Evolutionary conservation across 2,329 filamentous ascomycete genomes (phyloP).

Genomic region (Alternaria arborescens): DNA sequence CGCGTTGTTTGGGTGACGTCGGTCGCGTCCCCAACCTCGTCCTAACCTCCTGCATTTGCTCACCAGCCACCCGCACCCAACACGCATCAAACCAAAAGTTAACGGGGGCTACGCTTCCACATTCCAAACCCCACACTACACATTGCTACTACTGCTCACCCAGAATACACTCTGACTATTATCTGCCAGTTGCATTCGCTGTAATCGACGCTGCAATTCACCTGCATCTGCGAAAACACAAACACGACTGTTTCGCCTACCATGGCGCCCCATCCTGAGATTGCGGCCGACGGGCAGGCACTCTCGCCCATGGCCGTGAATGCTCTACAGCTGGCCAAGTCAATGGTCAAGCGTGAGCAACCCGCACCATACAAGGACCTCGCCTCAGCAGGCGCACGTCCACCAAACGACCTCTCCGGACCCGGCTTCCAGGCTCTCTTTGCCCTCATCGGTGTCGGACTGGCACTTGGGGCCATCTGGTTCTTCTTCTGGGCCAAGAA

Average conservation of each 20-base stretch:
- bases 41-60: constrained; percentile 22
- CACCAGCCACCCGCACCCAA: constrained; percentile 14
- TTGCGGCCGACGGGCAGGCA: constrained; percentile 26
- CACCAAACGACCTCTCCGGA: constrained; percentile 55
- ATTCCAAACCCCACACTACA: constrained; percentile 16
- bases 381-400: constrained; percentile 46
- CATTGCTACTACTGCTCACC: constrained; percentile 15
- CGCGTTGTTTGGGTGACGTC: constrained; percentile 29
- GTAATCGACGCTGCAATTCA: constrained; percentile 1
- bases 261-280: constrained; percentile 45
- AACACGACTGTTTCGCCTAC: constrained; percentile 26
- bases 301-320: constrained; percentile 45
- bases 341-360: constrained; percentile 39
- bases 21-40: constrained; percentile 26
- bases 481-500: constrained; percentile 98
- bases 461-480: constrained; percentile 84
- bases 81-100: constrained; percentile 24
- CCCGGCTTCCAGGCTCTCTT: constrained; percentile 82
- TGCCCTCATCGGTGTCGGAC: constrained; percentile 78
- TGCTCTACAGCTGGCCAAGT: constrained; percentile 39
- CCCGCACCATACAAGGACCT: constrained; percentile 27
- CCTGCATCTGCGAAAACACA: constrained; percentile 16
- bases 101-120: constrained; percentile 19
- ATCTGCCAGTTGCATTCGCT: constrained; percentile 28
- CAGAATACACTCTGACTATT: constrained; percentile 25